Evolutionary conservation across 768 basidiomycete genomes (phyloP), one percentile per base, ranked within the genome.

Genomic region (Lactifluus hygrophoroides): DNA sequence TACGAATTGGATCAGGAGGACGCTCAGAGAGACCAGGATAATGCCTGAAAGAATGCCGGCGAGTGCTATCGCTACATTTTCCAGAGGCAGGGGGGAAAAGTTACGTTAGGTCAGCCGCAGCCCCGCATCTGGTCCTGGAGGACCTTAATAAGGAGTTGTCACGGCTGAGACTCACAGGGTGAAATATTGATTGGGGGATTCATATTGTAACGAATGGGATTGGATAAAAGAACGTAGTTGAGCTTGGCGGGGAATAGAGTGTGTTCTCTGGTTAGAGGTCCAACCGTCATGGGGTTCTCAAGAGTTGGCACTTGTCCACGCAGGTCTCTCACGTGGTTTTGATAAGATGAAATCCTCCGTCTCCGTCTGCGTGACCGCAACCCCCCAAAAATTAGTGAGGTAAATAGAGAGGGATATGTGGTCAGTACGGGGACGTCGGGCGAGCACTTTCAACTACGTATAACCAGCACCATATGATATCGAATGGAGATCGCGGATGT

Each of bases 11-110:
- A 56, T 13, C 7, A 60, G 27, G 28, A 45, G 27, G 1, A 51
- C 19, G 28, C 54, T 7, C 23, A 60, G 43, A 25, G 23, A 5
- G 49, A 51, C 8, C 2, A 60, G 54, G 43, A 56, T n/a, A 2
- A 56, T 48, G 3, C 54, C 59, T 1, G 59, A 51, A 28, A 60
- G 37, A 19, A 56, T 25, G 14, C 49, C 43, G 1, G 30, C 54
- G 14, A 60, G 43, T 30, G 49, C 59, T 23, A 60, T 28, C 8
- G 48, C 59, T 60, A n/a, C n/a, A n/a, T n/a, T n/a, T n/a, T n/a
- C n/a, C n/a, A n/a, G n/a, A n/a, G 30, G 9, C 32, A 27, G 37
- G 17, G 6, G 9, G 13, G 1, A 14, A 2, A 14, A 21, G 7
- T 11, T 19, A 7, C 9, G 50, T 1, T n/a, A 21, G 25, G 58